These are phyloP conservation scores for Chaetomium sp. DNA, from an alignment of 2,329 filamentous ascomycete species.

Conservation along the genomic window DNA sequence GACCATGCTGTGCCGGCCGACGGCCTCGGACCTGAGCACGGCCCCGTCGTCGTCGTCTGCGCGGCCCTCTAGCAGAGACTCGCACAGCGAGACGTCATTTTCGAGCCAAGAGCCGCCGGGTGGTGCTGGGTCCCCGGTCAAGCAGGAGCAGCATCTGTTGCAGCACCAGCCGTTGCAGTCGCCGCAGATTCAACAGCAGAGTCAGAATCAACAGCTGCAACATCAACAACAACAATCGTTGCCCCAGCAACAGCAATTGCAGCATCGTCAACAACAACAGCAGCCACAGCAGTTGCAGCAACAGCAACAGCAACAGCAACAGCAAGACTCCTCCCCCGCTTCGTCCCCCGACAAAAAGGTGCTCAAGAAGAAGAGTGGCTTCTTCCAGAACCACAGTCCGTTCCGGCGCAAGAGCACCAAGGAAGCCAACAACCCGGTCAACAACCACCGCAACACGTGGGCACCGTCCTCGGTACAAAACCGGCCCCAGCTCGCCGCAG, in stretches of 20 bases:
- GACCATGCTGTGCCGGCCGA: constrained; percentile 81
- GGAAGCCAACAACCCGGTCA: constrained; percentile 39
- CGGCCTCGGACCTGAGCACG: constrained; percentile 32
- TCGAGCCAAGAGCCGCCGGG: constrained; percentile 70
- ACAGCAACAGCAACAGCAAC: background rate
- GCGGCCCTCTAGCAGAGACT: constrained; percentile 77
- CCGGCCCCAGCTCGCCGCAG: constrained; percentile 15
- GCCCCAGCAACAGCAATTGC: background rate
- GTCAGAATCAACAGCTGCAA: background rate
- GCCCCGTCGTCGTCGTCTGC: constrained; percentile 50
- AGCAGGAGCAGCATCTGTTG: constrained; percentile 44
- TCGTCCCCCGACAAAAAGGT: constrained; percentile 59
- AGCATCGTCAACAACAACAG: background rate
- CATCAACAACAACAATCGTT: background rate
- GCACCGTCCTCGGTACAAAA: constrained; percentile 32
- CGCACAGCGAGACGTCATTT: constrained; percentile 84
- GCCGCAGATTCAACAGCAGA: background rate
- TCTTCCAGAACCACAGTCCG: constrained; percentile 88
- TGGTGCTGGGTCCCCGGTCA: constrained; percentile 57
- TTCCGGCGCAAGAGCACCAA: constrained; percentile 91
- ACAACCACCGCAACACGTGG: constrained; percentile 53
- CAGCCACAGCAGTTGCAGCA: background rate
- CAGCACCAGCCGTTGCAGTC: background rate
- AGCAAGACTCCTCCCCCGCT: constrained; percentile 22
- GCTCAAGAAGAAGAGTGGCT: constrained; percentile 68